phyloP scores from a whole-genome alignment of 2,329 filamentous ascomycete genomes.

The Podosphaera xanthii region DNA sequence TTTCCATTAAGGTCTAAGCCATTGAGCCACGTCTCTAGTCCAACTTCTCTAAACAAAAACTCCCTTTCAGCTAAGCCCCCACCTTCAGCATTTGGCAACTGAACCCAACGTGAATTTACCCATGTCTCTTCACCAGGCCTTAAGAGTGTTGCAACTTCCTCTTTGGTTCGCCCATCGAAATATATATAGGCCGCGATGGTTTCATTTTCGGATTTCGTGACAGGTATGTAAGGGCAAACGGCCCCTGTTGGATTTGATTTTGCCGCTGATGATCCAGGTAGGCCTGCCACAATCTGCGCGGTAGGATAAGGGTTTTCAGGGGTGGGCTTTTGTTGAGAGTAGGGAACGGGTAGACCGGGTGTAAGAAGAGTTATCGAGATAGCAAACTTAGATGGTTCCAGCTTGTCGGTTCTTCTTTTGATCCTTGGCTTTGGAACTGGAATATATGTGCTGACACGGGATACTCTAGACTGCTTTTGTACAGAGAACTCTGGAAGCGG shows the following conservation, averaged over 20 bases:
- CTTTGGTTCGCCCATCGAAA: constrained; percentile 84
- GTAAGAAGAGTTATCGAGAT: constrained; percentile 94
- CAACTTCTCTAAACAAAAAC: constrained; percentile 91
- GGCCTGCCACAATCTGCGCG: constrained; percentile 55
- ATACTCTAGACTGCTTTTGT: constrained; percentile 76
- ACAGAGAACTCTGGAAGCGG: constrained; percentile 85
- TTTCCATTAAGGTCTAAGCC: constrained; percentile 86
- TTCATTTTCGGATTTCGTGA: constrained; percentile 84
- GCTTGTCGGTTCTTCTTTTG: constrained; percentile 40
- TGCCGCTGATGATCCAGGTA: constrained; percentile 30
- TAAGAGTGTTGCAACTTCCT: constrained; percentile 86
- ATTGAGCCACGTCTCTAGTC: constrained; percentile 87
- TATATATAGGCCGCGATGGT: constrained; percentile 98
- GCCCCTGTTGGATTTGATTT: constrained; percentile 28
- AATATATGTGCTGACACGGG: constrained; percentile 91
- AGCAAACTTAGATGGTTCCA: constrained; percentile 86
- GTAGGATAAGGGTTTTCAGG: constrained; percentile 56
- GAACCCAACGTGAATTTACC: constrained; percentile 97
- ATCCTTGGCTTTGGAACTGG: constrained; percentile 78
- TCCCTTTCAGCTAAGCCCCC: constrained; percentile 89
- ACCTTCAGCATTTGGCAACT: constrained; percentile 72
- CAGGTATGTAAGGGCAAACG: constrained; percentile 72
- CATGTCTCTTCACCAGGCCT: constrained; percentile 91
- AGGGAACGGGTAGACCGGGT: constrained; percentile 69
- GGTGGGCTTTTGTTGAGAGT: constrained; percentile 69